phyloP scores from a whole-genome alignment of 2,329 filamentous ascomycete genomes.

The Zopfia rhizophila region DNA sequence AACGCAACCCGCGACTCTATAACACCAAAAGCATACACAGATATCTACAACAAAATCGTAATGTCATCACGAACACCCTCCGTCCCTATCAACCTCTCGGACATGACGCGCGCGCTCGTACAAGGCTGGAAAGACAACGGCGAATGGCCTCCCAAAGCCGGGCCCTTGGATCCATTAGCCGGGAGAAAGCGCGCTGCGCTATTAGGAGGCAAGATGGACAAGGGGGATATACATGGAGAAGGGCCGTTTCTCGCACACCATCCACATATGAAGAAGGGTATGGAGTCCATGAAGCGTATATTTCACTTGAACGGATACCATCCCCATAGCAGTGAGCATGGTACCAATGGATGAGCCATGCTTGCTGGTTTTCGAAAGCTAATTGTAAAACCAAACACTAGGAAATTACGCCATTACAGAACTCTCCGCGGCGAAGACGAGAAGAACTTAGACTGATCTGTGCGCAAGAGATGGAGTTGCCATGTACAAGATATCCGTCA shows the following conservation, averaged over 20 bases:
- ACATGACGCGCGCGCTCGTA: conserved; percentile 83
- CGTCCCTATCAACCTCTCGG: conserved; percentile 86
- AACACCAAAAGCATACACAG: conserved; percentile 76
- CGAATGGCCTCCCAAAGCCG: conserved; percentile 83
- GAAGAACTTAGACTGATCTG: too few species aligned
- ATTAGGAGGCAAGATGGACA: conserved; percentile 24
- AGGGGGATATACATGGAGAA: conserved; percentile 24
- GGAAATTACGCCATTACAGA: too few species aligned
- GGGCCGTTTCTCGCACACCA: conserved; percentile 47
- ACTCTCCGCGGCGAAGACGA: too few species aligned
- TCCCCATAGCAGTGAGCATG: not conserved
- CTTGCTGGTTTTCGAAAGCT: too few species aligned
- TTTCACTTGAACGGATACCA: conserved; percentile 49
- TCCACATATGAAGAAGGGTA: conserved; percentile 55
- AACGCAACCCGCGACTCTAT: conserved; percentile 84
- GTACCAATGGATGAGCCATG: not conserved
- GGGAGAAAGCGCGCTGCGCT: conserved; percentile 46
- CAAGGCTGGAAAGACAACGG: conserved; percentile 92
- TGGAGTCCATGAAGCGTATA: conserved; percentile 58
- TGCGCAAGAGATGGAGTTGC: too few species aligned
- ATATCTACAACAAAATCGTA: conserved; percentile 91
- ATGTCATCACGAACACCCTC: conserved; percentile 81
- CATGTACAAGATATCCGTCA: too few species aligned
- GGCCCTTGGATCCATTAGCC: conserved; percentile 58
- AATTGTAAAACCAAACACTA: too few species aligned